Conservation (phyloP, 768 basidiomycete species). For the Suillus subalutaceus region DNA sequence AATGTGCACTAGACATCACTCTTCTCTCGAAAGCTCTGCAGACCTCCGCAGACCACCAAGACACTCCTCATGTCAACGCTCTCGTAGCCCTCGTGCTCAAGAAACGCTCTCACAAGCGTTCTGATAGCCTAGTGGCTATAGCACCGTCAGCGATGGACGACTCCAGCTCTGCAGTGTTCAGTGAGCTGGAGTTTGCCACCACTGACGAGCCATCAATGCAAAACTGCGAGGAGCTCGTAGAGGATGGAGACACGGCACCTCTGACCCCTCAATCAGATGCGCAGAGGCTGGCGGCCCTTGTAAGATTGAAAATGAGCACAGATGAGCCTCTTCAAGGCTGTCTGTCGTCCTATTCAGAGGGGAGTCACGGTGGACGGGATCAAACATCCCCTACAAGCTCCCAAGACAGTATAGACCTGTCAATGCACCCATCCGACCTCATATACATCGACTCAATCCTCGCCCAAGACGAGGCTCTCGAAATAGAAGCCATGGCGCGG, state of each 20-base stretch:
- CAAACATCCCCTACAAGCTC: background rate
- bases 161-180: background rate
- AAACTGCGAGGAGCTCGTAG: background rate
- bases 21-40: background rate
- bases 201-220: background rate
- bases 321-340: background rate
- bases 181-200: background rate
- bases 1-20: background rate
- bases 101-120: background rate
- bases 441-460: background rate
- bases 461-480: background rate
- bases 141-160: constrained; percentile 1
- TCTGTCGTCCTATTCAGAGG: background rate
- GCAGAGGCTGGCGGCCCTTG: background rate
- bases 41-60: background rate
- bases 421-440: background rate
- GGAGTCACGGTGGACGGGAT: background rate
- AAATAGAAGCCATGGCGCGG: background rate
- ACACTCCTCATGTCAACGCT: no score
- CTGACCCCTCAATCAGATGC: constrained; percentile 1
- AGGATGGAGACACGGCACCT: background rate
- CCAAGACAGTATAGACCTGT: background rate
- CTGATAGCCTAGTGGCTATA: background rate
- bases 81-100: background rate
- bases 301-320: background rate